Conservation (phyloP, 1,284 basidiomycete genomes). For the Moesziomyces sp. region DNA sequence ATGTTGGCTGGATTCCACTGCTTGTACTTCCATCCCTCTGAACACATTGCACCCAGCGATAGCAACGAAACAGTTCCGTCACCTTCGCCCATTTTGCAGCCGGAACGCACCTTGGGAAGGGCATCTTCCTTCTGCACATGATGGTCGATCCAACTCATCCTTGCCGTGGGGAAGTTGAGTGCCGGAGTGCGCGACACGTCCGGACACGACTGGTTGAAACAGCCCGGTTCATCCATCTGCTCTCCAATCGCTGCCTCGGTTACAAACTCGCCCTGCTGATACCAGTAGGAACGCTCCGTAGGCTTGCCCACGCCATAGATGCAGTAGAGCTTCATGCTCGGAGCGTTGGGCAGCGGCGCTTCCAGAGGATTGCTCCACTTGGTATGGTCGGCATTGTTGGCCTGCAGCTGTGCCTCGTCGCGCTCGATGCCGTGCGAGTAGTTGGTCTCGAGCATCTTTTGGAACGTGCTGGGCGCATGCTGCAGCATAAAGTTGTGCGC, state of each 20-base stretch:
- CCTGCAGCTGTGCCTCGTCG: constrained; percentile 70
- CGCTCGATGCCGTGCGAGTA: constrained; percentile 94
- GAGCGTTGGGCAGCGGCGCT: constrained; percentile 80
- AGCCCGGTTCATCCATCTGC: constrained; percentile 34
- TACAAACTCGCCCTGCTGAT: constrained; percentile 54
- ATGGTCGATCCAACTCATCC: constrained; percentile 57
- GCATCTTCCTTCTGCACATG: constrained; percentile 45
- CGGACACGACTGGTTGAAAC: constrained; percentile 34
- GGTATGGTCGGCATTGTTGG: constrained; percentile 66
- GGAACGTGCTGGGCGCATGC: constrained; percentile 85
- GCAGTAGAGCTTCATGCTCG: constrained; percentile 92
- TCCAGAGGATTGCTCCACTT: constrained; percentile 95
- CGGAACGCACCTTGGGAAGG: constrained; percentile 53
- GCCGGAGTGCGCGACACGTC: constrained; percentile 47
- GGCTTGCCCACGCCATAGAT: constrained; percentile 96
- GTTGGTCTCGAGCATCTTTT: constrained; percentile 85
- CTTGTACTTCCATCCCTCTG: constrained; percentile 85
- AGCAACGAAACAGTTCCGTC: constrained; percentile 94
- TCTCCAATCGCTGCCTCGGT: constrained; percentile 37
- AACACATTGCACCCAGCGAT: constrained; percentile 93
- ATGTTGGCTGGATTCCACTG: constrained; percentile 90
- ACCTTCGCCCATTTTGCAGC: constrained; percentile 71
- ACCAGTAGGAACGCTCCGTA: constrained; percentile 78
- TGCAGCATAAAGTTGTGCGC: constrained; percentile 83
- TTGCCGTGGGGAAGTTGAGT: constrained; percentile 54